These are phyloP conservation scores for Gaultheria prostrata DNA, from an alignment of 148 eudicot genomes.

Conservation along the genomic window DNA sequence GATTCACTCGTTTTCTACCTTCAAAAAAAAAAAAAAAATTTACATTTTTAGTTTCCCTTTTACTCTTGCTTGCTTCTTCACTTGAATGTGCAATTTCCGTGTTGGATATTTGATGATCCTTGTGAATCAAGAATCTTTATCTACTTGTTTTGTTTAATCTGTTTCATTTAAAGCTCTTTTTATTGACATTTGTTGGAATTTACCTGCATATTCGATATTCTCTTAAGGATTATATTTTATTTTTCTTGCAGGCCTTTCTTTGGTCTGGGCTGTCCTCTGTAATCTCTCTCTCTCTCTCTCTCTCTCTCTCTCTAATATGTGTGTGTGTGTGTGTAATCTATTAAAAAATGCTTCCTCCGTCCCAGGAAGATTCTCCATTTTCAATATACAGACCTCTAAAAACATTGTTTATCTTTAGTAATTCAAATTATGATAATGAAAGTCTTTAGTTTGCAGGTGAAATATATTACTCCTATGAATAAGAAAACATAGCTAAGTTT, in stretches of 20 bases:
- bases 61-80: background rate
- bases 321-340: too few species aligned
- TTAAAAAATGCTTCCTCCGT: too few species aligned
- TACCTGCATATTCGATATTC: background rate
- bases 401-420: too few species aligned
- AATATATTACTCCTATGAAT: too few species aligned
- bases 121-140: background rate
- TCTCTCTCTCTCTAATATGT: too few species aligned
- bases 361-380: too few species aligned
- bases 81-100: background rate
- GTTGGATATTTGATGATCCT: conserved; percentile 7
- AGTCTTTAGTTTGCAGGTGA: too few species aligned
- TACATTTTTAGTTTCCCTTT: background rate
- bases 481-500: too few species aligned
- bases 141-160: background rate
- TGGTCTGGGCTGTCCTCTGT: conserved; percentile 29
- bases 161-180: background rate
- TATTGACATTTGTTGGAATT: background rate
- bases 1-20: background rate
- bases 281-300: conserved; percentile 11
- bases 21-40: background rate
- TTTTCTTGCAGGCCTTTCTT: conserved; percentile 27
- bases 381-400: too few species aligned
- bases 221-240: background rate
- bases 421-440: too few species aligned